Conservation (phyloP, 306 rosid species). For the Fragaria iinumae region DNA sequence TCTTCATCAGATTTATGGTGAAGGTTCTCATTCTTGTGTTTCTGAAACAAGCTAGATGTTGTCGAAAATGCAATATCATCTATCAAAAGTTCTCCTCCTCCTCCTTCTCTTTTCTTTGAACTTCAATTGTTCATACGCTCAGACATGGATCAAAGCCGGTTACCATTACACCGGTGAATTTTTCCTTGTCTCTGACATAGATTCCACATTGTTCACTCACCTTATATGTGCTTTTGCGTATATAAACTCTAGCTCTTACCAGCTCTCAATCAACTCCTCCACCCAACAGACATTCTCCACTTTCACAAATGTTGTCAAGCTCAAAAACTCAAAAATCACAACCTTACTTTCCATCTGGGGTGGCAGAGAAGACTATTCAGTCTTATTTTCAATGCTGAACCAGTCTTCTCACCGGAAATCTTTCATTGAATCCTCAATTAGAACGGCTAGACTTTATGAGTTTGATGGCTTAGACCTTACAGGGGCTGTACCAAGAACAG, state of each 20-base stretch:
- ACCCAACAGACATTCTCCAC: slow-evolving; percentile 10
- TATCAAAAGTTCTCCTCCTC: slow-evolving; percentile 11
- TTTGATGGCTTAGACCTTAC: slow-evolving; percentile 29
- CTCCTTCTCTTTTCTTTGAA: background rate
- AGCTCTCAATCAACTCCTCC: slow-evolving; percentile 12
- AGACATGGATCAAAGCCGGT: background rate
- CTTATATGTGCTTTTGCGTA: slow-evolving; percentile 23
- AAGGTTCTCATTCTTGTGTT: no score
- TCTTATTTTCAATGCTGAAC: slow-evolving; percentile 20
- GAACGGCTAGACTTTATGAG: slow-evolving; percentile 29
- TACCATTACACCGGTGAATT: background rate
- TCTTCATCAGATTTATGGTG: no score
- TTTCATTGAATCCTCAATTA: slow-evolving; percentile 30
- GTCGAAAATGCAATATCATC: background rate
- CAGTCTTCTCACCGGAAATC: slow-evolving; percentile 18
- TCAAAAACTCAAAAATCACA: slow-evolving; percentile 22
- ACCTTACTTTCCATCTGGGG: slow-evolving; percentile 31
- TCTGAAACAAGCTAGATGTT: no score
- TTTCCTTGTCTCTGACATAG: slow-evolving; percentile 7
- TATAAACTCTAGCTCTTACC: slow-evolving; percentile 17
- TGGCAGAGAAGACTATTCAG: slow-evolving; percentile 16
- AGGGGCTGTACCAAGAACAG: slow-evolving; percentile 21
- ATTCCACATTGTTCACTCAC: slow-evolving; percentile 34
- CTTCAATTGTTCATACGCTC: slow-evolving; percentile 10
- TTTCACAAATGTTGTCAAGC: slow-evolving; percentile 27